These are phyloP conservation scores for Batkoa obscura DNA, from an alignment of 371 early-diverging fungal species.

Conservation along the genomic window DNA sequence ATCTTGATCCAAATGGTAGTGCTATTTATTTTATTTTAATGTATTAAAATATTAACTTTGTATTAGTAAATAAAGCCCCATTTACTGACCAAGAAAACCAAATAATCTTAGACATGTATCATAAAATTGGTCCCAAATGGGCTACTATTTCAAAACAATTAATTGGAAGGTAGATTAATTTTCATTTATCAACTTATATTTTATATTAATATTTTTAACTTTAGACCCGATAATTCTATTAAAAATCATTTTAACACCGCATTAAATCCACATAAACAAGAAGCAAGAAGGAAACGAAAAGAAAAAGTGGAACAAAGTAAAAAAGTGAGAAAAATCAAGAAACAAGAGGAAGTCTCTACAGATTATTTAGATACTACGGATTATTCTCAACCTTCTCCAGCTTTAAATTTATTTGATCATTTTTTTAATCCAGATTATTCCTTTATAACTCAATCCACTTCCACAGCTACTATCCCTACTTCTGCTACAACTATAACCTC, in stretches of 20 bases:
- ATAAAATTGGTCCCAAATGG: slow-evolving; percentile 15
- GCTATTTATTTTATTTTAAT: background rate
- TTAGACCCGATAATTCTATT: slow-evolving; percentile 15
- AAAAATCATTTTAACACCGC: slow-evolving; percentile 20
- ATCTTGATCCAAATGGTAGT: slow-evolving; percentile 11
- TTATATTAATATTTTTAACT: background rate
- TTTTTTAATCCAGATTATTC: no score
- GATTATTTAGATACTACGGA: no score
- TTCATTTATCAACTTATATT: background rate
- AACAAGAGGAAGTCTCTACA: no score
- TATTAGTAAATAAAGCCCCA: slow-evolving; percentile 15
- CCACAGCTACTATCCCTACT: no score
- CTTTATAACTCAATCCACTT: no score
- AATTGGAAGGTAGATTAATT: slow-evolving; percentile 11
- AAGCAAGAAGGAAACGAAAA: no score
- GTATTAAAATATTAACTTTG: no score
- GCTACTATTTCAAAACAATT: slow-evolving; percentile 17
- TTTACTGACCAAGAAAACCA: slow-evolving; percentile 16
- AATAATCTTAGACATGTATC: slow-evolving; percentile 13
- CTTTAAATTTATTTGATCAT: no score
- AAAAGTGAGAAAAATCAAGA: no score
- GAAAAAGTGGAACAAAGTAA: no score
- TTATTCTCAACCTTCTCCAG: no score
- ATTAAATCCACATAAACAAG: slow-evolving; percentile 12
- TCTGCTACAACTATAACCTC: no score